Percentiles rank a stretch among this genome's conserved stretches.
Conservation (phyloP, 495 filamentous ascomycete genomes). For the Podospora tetraspora region DNA sequence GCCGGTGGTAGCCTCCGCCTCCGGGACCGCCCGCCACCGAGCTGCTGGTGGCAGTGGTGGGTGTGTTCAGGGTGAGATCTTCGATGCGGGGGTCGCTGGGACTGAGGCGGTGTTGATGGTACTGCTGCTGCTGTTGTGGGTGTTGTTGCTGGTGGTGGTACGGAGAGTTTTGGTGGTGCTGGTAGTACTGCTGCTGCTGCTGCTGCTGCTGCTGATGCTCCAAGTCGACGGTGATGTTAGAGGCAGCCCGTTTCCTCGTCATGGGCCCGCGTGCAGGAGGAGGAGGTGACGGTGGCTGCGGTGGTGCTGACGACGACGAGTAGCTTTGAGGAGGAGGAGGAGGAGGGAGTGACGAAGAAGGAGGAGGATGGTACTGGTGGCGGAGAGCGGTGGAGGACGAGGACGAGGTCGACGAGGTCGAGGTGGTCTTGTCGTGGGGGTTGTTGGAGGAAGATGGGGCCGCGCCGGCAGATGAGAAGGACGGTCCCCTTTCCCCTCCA, state of each 20-base stretch:
- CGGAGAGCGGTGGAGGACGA: not conserved
- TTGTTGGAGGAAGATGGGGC: not conserved
- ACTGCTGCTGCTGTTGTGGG: not conserved
- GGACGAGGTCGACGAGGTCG: not conserved
- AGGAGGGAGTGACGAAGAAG: not conserved
- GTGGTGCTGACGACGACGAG: not conserved
- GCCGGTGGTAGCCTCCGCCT: not conserved
- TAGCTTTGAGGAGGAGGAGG: not conserved
- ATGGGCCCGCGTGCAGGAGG: slow-evolving; percentile 16
- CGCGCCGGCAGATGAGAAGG: not conserved
- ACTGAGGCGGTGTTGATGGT: not conserved
- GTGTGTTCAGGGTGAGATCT: slow-evolving; percentile 37
- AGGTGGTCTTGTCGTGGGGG: not conserved
- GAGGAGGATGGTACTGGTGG: not conserved
- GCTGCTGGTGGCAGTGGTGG: slow-evolving; percentile 20
- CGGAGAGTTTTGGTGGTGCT: not conserved
- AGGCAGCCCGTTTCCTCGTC: slow-evolving; percentile 43
- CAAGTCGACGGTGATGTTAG: slow-evolving; percentile 44
- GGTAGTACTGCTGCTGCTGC: slow-evolving; percentile 16
- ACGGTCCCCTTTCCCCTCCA: not conserved
- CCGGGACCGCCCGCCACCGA: not conserved
- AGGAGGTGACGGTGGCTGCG: not conserved
- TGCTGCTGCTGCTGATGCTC: slow-evolving; percentile 39
- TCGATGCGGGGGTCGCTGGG: slow-evolving; percentile 28
- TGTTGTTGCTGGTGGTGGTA: not conserved